Evolutionary conservation across 352 stramenopile genomes (phyloP), one percentile per base, ranked within the genome.

Genomic region (Phytopythium montanum): DNA sequence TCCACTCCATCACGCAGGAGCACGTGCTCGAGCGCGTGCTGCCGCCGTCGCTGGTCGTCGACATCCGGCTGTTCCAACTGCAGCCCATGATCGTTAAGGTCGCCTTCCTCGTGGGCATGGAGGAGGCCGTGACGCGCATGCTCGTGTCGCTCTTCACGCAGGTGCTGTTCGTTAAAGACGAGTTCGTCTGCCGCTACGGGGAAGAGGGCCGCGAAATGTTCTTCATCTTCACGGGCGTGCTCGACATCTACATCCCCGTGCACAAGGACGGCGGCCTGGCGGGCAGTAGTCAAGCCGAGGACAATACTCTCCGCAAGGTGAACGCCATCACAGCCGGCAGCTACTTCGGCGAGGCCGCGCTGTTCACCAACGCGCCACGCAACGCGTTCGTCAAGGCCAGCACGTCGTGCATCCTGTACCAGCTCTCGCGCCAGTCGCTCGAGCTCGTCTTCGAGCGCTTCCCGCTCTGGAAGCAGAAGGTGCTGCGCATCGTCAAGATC

Each of bases 81-180:
- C 72, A 85, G 25, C 68, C 79, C 2, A 88, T 88, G 76, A 80
- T 88, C 19, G 74, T 85, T 5, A 87, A 88, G 51, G 79, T 88
- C 21, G 73, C 75, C 16, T 88, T 86, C 55, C 74, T 88, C n/a
- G 65, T 76, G 2, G 72, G 69, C 19, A 81, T 79, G 76, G 72
- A 79, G 28, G 73, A 79, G 54, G 71, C 69, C 3, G 73, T 86
- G 26, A 85, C 75, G 38, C 62, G 76, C 4, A 83, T 85, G 76
- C 70, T 88, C 12, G 73, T 86, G 5, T 75, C 68, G 1, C 70
- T 81, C 23, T 81, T 88, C 53, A 83, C 69, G 6, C 78, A 88
- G 64, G 73, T 79, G 5, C 51, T 88, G 28, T 79, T 70, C 21
- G 71, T 83, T 18, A 77, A 81, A 29, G 73, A 85, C 44, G 72